Conservation (phyloP, 345 rosid species). For the Ailanthus altissimus region DNA sequence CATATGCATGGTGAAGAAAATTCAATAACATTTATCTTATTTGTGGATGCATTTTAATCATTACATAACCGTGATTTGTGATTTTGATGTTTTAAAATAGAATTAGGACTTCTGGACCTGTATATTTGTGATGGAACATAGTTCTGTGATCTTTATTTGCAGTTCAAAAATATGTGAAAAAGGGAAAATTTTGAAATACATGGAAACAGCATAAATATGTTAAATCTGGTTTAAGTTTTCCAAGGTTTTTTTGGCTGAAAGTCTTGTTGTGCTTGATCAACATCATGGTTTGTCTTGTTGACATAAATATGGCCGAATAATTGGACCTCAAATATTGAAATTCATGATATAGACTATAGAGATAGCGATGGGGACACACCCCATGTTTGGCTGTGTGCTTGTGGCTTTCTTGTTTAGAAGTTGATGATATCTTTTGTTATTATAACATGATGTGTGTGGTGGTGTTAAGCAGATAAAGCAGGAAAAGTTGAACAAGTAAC, state of each 20-base stretch:
- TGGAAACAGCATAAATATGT: neutral
- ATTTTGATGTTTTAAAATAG: neutral
- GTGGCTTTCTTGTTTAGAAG: neutral
- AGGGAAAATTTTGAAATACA: neutral
- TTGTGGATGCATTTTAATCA: neutral
- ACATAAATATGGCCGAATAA: neutral
- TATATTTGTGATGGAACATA: neutral
- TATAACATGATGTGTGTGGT: neutral
- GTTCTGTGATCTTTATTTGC: neutral
- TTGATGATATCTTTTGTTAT: neutral
- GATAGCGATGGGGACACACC: neutral
- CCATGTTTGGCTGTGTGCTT: neutral
- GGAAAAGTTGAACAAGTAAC: neutral
- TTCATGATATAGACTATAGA: neutral
- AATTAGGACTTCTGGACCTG: neutral
- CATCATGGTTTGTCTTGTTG: neutral
- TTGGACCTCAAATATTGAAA: neutral
- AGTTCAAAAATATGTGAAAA: neutral
- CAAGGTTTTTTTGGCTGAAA: neutral
- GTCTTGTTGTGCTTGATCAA: no score
- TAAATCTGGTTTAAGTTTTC: neutral
- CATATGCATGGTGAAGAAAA: neutral
- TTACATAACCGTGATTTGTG: neutral
- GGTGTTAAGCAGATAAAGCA: neutral
- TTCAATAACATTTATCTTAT: neutral